phyloP scores from a whole-genome alignment of 108 stramenopile species.

The Fragilaria radians region DNA sequence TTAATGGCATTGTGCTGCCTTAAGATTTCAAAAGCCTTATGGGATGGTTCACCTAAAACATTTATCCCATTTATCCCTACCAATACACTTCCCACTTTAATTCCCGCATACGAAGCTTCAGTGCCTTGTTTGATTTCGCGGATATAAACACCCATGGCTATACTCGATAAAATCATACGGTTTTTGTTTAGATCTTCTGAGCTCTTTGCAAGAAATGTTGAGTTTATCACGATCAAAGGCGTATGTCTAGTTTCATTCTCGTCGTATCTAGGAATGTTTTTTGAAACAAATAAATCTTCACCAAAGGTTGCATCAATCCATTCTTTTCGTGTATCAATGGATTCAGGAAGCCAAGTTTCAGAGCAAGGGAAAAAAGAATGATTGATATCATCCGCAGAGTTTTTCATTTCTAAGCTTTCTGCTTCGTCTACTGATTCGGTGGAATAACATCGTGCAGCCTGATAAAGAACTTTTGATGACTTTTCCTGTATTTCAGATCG shows the following conservation, averaged over 20 bases:
- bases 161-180: conserved; percentile 56
- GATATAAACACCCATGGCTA: conserved; percentile 67
- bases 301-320: conserved; percentile 83
- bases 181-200: conserved; percentile 19
- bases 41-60: conserved; percentile 63
- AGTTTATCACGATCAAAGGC: conserved; percentile 26
- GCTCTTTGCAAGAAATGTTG: conserved; percentile 9
- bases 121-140: conserved; percentile 27
- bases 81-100: conserved; percentile 43
- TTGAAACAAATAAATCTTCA: conserved; percentile 26
- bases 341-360: no score
- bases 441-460: neutral
- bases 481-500: neutral
- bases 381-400: neutral
- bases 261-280: conserved; percentile 21
- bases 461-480: neutral
- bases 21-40: conserved; percentile 63
- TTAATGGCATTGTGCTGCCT: conserved; percentile 70
- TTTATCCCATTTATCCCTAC: conserved; percentile 61
- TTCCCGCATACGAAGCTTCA: conserved; percentile 57
- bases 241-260: conserved; percentile 33
- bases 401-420: neutral
- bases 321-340: conserved; percentile 35
- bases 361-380: neutral
- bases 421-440: neutral